Conservation (phyloP, 306 rosid genomes). For the Parietaria judaica region DNA sequence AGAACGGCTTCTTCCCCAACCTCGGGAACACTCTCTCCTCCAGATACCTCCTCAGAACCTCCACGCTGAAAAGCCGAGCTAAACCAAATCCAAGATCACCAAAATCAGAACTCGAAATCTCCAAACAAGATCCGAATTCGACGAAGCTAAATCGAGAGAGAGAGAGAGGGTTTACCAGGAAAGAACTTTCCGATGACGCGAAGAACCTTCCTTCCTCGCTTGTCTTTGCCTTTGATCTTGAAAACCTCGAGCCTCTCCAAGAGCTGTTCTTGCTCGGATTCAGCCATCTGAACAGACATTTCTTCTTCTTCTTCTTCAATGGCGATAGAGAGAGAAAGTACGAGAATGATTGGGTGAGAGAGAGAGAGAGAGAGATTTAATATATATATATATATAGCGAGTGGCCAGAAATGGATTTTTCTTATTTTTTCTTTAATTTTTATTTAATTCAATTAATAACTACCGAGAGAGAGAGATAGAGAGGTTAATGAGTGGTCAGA, state of each 20-base stretch:
- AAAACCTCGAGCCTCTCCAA: constrained; percentile 57
- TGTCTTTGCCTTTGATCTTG: constrained; percentile 76
- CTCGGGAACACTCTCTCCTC: constrained; percentile 65
- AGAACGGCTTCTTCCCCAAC: constrained; percentile 47
- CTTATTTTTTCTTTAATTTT: neutral
- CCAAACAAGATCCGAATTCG: neutral
- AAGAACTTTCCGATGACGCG: constrained; percentile 77
- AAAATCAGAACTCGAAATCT: neutral
- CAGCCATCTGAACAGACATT: constrained; percentile 36
- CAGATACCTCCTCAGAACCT: constrained; percentile 51
- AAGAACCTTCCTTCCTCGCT: constrained; percentile 64
- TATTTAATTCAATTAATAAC: neutral
- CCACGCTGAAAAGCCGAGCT: constrained; percentile 66
- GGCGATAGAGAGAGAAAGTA: neutral
- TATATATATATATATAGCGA: neutral
- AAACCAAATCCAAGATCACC: neutral
- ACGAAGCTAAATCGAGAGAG: too few relatives aligned
- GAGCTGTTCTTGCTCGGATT: constrained; percentile 43
- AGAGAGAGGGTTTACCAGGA: constrained; percentile 37
- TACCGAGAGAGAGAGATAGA: neutral
- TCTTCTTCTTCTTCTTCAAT: neutral
- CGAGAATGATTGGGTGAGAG: neutral
- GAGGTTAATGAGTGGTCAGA: neutral
- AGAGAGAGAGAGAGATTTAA: neutral
- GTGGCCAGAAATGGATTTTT: neutral